phyloP scores from a whole-genome alignment of 768 basidiomycete species.

The Russula foetens region DNA sequence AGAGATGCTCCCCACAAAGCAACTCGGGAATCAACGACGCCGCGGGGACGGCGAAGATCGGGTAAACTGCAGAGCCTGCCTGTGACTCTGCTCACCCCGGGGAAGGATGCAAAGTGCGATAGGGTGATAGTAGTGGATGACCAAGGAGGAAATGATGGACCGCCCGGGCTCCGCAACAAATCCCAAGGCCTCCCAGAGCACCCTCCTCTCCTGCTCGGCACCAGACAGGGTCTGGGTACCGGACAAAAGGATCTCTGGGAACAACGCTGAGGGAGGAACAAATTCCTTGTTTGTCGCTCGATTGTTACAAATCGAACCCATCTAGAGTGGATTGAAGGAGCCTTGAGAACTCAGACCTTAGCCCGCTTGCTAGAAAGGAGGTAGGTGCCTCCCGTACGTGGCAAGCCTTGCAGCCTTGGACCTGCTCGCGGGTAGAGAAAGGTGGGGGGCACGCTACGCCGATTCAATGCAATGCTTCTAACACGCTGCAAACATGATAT shows the following conservation, averaged over 20 bases:
- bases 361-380: slow-evolving; percentile 56
- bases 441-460: too few relatives aligned
- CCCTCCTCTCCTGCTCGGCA: slow-evolving; percentile 12
- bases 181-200: slow-evolving; percentile 15
- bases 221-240: slow-evolving; percentile 28
- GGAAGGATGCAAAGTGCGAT: slow-evolving; percentile 15
- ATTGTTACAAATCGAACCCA: slow-evolving; percentile 48
- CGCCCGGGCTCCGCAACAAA: slow-evolving; percentile 17
- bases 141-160: background rate
- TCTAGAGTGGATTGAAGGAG: slow-evolving; percentile 57
- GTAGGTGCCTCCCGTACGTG: slow-evolving; percentile 34
- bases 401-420: slow-evolving; percentile 67
- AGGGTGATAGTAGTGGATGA: slow-evolving; percentile 1
- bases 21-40: too few relatives aligned
- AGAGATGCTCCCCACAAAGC: too few relatives aligned
- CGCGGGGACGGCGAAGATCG: too few relatives aligned
- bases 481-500: background rate
- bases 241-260: slow-evolving; percentile 38
- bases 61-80: too few relatives aligned
- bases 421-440: slow-evolving; percentile 25
- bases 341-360: slow-evolving; percentile 73
- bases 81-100: slow-evolving; percentile 11
- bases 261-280: slow-evolving; percentile 21
- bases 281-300: slow-evolving; percentile 64
- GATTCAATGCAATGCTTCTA: too few relatives aligned